Evolutionary conservation across 1,139 yeast species (phyloP).

Genomic region (Yamadazyma jaroonii): DNA sequence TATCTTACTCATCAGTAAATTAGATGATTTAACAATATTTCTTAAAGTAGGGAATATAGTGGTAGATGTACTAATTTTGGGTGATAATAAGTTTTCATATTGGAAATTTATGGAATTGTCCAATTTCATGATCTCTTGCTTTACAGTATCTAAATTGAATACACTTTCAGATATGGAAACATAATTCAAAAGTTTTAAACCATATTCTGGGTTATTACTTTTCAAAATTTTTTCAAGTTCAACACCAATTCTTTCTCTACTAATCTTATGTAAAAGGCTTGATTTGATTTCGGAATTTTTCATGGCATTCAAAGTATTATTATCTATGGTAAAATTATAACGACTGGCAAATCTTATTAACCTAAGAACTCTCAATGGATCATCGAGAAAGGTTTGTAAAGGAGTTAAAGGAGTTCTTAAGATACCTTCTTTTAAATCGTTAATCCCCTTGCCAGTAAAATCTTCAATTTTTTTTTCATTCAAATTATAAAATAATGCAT

Average conservation of each 20-base stretch:
- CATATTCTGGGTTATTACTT: conserved; percentile 64
- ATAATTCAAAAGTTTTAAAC: conserved; percentile 55
- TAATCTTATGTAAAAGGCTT: conserved; percentile 69
- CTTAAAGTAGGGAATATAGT: conserved; percentile 3
- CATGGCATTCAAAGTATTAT: conserved; percentile 66
- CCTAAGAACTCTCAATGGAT: conserved; percentile 85
- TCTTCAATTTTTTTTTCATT: conserved; percentile 72
- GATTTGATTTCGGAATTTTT: conserved; percentile 50
- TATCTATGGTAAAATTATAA: conserved; percentile 65
- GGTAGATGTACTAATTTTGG: conserved; percentile 3
- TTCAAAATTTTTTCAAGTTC: conserved; percentile 74
- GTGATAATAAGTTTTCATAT: conserved; percentile 1
- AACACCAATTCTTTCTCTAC: conserved; percentile 86
- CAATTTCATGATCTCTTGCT: conserved; percentile 2
- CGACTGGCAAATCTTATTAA: conserved; percentile 82
- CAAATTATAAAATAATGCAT: conserved; percentile 86
- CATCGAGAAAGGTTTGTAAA: conserved; percentile 81
- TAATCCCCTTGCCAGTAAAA: conserved; percentile 70
- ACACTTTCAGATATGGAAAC: conserved; percentile 58
- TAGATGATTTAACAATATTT: neutral
- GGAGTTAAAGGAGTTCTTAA: conserved; percentile 89
- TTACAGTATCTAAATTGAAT: conserved; percentile 41
- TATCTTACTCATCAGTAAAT: neutral
- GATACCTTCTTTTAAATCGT: conserved; percentile 67
- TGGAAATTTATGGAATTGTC: neutral